These are phyloP conservation scores for Claviceps pazoutovae DNA, from an alignment of 2,329 filamentous ascomycete species.

Conservation along the genomic window DNA sequence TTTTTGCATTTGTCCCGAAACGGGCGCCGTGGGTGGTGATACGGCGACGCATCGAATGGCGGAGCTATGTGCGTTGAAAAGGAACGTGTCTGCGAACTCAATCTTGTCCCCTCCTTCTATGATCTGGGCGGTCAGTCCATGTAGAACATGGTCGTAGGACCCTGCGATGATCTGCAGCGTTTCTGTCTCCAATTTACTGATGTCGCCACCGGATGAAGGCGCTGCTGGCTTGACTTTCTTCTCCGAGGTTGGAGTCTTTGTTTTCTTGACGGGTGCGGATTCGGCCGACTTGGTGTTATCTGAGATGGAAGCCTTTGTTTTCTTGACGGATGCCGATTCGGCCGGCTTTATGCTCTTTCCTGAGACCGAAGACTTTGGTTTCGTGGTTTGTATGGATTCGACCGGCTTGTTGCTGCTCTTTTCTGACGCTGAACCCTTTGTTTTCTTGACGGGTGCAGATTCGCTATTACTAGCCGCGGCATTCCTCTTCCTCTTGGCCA, in stretches of 20 bases:
- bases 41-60: slow-evolving; percentile 81
- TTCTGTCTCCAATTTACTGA: slow-evolving; percentile 15
- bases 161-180: slow-evolving; percentile 84
- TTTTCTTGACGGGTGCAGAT: slow-evolving; percentile 18
- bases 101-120: slow-evolving; percentile 21
- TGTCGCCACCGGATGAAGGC: neutral
- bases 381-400: slow-evolving; percentile 18
- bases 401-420: neutral
- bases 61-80: slow-evolving; percentile 87
- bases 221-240: neutral
- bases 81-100: slow-evolving; percentile 79
- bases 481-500: slow-evolving; percentile 38
- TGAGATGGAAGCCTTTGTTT: slow-evolving; percentile 13
- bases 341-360: slow-evolving; percentile 1
- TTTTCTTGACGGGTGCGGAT: slow-evolving; percentile 18
- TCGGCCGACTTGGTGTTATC: slow-evolving; percentile 6
- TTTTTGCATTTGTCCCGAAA: slow-evolving; percentile 56
- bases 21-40: slow-evolving; percentile 55
- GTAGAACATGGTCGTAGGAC: slow-evolving; percentile 85
- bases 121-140: slow-evolving; percentile 74
- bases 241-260: slow-evolving; percentile 11
- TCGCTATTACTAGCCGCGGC: slow-evolving; percentile 16
- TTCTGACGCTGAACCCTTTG: slow-evolving; percentile 10
- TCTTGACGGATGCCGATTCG: slow-evolving; percentile 13
- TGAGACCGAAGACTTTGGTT: slow-evolving; percentile 13